Evolutionary conservation across 139 green algal genomes (phyloP), one percentile per base, ranked within the genome.

Genomic region (Chlamydomonas schloesseri): DNA sequence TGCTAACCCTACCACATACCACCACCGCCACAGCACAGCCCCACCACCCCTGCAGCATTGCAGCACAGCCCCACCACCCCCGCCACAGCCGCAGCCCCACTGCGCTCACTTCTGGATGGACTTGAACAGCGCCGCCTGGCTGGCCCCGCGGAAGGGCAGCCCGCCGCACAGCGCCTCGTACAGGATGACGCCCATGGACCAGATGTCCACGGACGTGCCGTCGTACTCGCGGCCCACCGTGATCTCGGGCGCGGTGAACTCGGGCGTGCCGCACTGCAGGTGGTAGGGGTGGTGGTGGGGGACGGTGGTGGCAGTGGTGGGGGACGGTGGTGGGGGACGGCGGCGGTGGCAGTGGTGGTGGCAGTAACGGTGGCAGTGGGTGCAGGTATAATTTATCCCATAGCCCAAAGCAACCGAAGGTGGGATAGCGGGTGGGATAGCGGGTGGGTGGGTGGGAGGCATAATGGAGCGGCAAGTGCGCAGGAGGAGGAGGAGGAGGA

Each of bases 241-340:
- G 57, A 97, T 94, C 81, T 97, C 94, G 26, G 94, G 93, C n/a
- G 93, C 93, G 15, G 93, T 89, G 82, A 94, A 95, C 88, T 94
- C 90, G 5, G 93, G 93, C 50, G 93, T 94, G 70, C 93, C 93
- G 53, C 87, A 91, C 82, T 92, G 88, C 74, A 37, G 31, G 67
- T 6, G 29, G 5, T 15, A 18, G 14, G 3, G 29, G 29, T 37
- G 29, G 29, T 15, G 28, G 64, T 17, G 64, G 29, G 29, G 29
- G 28, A 36, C 6, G 29, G 5, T 29, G 28, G 64, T 17, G 64
- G 29, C 13, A 70, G 29, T 13, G 20, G 29, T 37, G 29, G 36
- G 29, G 68, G 14, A 33, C 9, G 9, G 28, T 18, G 64, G 64
- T 28, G 28, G 29, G 64, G 28, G 14, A 4, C 28, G 28, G 64